Percentiles rank a stretch among this genome's conserved stretches.
These are phyloP conservation scores for Sclerotinia subarctica DNA, from an alignment of 2,329 filamentous ascomycete species.

Conservation along the genomic window DNA sequence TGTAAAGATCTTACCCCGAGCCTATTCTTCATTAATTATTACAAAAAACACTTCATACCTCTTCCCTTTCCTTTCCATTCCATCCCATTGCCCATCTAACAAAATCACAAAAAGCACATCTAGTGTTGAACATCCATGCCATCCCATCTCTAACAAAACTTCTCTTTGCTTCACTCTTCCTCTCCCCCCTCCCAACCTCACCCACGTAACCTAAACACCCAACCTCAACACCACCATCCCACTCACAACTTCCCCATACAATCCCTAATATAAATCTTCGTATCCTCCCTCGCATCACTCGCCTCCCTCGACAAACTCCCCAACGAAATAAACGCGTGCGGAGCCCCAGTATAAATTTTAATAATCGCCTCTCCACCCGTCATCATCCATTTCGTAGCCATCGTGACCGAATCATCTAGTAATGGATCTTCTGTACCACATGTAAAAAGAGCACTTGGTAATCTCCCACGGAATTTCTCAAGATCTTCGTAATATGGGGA, in stretches of 20 bases:
- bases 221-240: fast-evolving
- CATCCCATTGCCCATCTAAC: no score
- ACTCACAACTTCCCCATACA: constrained; percentile 16
- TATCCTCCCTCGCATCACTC: constrained; percentile 26
- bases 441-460: constrained; percentile 54
- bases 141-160: no score
- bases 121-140: no score
- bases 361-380: constrained; percentile 49
- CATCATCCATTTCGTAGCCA: constrained; percentile 53
- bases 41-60: no score
- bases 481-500: constrained; percentile 51
- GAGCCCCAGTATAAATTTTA: constrained; percentile 52
- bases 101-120: no score
- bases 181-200: no score
- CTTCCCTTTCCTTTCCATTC: no score
- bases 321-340: constrained; percentile 48
- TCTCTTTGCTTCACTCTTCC: background rate
- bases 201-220: no score
- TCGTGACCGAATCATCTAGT: constrained; percentile 51
- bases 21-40: no score
- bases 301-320: constrained; percentile 25
- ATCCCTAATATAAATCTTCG: constrained; percentile 25
- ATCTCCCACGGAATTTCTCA: constrained; percentile 34
- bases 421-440: constrained; percentile 54
- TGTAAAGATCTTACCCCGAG: no score